phyloP scores from a whole-genome alignment of 768 basidiomycete genomes.

The Pisolithus microcarpus region DNA sequence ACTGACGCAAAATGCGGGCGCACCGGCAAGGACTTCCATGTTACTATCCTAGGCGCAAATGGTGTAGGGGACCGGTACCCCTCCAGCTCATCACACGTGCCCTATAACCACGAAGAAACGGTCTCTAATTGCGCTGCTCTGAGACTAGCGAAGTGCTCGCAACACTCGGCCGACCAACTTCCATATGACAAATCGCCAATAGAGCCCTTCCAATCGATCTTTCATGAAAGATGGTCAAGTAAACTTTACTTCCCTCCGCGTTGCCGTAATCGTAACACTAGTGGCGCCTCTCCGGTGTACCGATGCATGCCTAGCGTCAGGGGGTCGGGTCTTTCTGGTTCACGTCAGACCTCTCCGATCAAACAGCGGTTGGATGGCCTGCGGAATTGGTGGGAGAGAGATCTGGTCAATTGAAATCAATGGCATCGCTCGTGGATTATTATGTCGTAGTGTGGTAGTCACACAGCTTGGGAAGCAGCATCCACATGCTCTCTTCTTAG shows the following conservation, averaged over 20 bases:
- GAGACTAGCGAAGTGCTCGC: slow-evolving; percentile 97
- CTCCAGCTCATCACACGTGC: slow-evolving; percentile 82
- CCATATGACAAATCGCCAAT: slow-evolving; percentile 87
- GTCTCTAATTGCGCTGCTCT: slow-evolving; percentile 82
- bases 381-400: slow-evolving; percentile 69
- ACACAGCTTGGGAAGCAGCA: slow-evolving; percentile 96
- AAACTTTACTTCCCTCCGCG: slow-evolving; percentile 2
- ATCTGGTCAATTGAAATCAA: slow-evolving; percentile 10
- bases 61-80: slow-evolving; percentile 88
- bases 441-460: slow-evolving; percentile 71
- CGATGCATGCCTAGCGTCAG: slow-evolving; percentile 81
- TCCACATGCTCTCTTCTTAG: slow-evolving; percentile 86
- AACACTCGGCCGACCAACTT: slow-evolving; percentile 97
- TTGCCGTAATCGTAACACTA: slow-evolving; percentile 7
- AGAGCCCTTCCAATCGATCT: slow-evolving; percentile 86
- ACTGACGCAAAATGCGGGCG: slow-evolving; percentile 2
- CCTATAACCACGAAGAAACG: slow-evolving; percentile 80
- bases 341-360: slow-evolving; percentile 92
- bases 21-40: slow-evolving; percentile 81
- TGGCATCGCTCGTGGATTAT: slow-evolving; percentile 12
- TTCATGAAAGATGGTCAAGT: slow-evolving; percentile 70
- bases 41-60: slow-evolving; percentile 95
- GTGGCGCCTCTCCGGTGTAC: slow-evolving; percentile 25
- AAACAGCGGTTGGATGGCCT: slow-evolving; percentile 92
- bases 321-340: slow-evolving; percentile 88